Evolutionary conservation across 2,329 filamentous ascomycete genomes (phyloP).

Genomic region (Amauroascus verrucosus): DNA sequence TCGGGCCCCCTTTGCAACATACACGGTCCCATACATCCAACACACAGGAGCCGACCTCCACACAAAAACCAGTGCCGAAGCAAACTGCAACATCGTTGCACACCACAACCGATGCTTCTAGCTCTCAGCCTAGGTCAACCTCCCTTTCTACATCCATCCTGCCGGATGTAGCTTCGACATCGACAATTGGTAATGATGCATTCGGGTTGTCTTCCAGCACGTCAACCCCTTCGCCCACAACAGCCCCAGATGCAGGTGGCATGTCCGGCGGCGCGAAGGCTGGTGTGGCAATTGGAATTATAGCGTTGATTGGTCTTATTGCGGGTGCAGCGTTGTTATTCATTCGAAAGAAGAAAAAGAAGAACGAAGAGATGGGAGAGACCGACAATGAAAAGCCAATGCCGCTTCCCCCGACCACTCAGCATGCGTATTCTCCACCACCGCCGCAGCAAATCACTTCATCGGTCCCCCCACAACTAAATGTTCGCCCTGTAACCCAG

Average conservation of each 20-base stretch:
- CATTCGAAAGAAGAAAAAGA: slow-evolving; percentile 59
- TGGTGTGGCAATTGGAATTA: slow-evolving; percentile 72
- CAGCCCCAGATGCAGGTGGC: slow-evolving; percentile 22
- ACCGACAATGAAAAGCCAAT: slow-evolving; percentile 55
- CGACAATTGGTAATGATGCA: slow-evolving; percentile 8
- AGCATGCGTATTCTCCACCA: slow-evolving; percentile 18
- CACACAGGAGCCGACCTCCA: slow-evolving; percentile 13
- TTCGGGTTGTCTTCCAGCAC: slow-evolving; percentile 10
- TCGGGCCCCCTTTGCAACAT: slow-evolving; percentile 25
- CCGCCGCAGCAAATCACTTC: slow-evolving; percentile 23
- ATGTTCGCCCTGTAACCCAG: slow-evolving; percentile 72
- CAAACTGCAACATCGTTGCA: slow-evolving; percentile 1
- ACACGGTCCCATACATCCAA: slow-evolving; percentile 15
- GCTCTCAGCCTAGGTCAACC: not conserved
- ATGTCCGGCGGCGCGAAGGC: slow-evolving; percentile 52
- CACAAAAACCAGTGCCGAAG: slow-evolving; percentile 16
- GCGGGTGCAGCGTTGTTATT: slow-evolving; percentile 61
- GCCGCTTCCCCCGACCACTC: not conserved
- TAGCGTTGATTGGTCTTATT: slow-evolving; percentile 57
- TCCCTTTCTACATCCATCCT: not conserved
- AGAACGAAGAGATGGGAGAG: slow-evolving; percentile 40
- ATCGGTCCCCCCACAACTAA: slow-evolving; percentile 63
- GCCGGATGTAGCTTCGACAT: not conserved
- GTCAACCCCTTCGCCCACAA: slow-evolving; percentile 20
- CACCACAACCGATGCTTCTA: slow-evolving; percentile 2